Conservation (phyloP, 2,329 filamentous ascomycete species). For the Colletotrichum gigasporum region DNA sequence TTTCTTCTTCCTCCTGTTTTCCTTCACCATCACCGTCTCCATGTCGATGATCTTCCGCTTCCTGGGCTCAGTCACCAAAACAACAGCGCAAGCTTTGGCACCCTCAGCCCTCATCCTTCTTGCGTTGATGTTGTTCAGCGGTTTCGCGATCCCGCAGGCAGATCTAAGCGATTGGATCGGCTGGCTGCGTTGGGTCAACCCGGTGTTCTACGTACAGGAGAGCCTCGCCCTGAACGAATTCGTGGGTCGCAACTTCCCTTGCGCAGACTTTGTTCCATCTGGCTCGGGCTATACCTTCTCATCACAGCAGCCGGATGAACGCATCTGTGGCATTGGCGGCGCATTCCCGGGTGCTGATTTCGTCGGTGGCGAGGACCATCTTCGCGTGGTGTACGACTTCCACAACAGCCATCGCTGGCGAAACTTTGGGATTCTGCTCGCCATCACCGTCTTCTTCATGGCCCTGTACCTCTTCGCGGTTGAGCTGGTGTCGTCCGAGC, state of each 20-base stretch:
- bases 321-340: constrained; percentile 56
- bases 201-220: constrained; percentile 69
- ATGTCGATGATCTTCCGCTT: constrained; percentile 63
- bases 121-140: constrained; percentile 63
- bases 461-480: constrained; percentile 58
- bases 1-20: constrained; percentile 62
- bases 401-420: constrained; percentile 55
- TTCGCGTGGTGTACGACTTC: constrained; percentile 54
- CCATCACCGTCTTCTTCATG: constrained; percentile 58
- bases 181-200: constrained; percentile 67
- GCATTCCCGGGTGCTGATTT: constrained; percentile 49
- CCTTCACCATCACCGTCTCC: constrained; percentile 55
- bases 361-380: constrained; percentile 55
- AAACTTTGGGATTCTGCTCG: constrained; percentile 67
- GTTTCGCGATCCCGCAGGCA: constrained; percentile 54
- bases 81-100: constrained; percentile 61
- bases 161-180: constrained; percentile 51
- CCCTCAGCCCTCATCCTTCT: constrained; percentile 61
- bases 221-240: constrained; percentile 73
- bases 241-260: constrained; percentile 56
- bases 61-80: constrained; percentile 58
- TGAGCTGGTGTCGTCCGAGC: constrained; percentile 55
- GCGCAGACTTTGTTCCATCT: constrained; percentile 33
- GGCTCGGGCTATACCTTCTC: constrained; percentile 31
- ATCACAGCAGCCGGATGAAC: constrained; percentile 29